phyloP scores from a whole-genome alignment of 164 flowering plant genomes.

The Saururus chinensis region DNA sequence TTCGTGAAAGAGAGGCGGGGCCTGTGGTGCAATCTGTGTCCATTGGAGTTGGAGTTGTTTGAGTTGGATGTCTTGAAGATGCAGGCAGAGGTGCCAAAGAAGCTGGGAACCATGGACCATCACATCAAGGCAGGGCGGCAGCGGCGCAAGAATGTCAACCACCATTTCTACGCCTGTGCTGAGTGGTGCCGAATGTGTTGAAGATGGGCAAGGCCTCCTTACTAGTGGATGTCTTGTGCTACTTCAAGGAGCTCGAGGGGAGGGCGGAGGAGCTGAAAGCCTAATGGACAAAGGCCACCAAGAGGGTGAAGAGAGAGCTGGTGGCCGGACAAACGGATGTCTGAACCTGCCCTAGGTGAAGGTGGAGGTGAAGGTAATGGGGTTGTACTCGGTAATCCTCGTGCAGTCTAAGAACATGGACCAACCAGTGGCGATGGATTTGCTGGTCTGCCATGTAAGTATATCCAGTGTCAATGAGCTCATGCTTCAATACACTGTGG shows the following conservation, averaged over 20 bases:
- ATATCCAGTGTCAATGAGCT: conserved; percentile 77
- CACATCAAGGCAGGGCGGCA: conserved; percentile 94
- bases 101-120: conserved; percentile 47
- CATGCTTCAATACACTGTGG: conserved; percentile 48
- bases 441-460: conserved; percentile 73
- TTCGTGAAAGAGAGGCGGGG: not conserved
- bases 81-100: conserved; percentile 32
- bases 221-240: conserved; percentile 75
- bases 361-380: too few relatives aligned
- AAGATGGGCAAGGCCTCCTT: conserved; percentile 97
- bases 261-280: conserved; percentile 49
- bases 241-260: too few relatives aligned
- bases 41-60: too few relatives aligned
- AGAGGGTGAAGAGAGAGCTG: not conserved
- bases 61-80: not conserved
- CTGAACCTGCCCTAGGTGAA: too few relatives aligned
- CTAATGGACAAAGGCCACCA: conserved; percentile 36
- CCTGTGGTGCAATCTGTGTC: too few relatives aligned
- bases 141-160: conserved; percentile 90
- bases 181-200: conserved; percentile 91
- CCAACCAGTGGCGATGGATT: conserved; percentile 79
- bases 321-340: too few relatives aligned
- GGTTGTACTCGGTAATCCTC: conserved; percentile 75
- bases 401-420: conserved; percentile 54
- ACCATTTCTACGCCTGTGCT: conserved; percentile 75